Conservation (phyloP, 805 yeast genomes). For the Zygosaccharomyces pseudorouxii region DNA sequence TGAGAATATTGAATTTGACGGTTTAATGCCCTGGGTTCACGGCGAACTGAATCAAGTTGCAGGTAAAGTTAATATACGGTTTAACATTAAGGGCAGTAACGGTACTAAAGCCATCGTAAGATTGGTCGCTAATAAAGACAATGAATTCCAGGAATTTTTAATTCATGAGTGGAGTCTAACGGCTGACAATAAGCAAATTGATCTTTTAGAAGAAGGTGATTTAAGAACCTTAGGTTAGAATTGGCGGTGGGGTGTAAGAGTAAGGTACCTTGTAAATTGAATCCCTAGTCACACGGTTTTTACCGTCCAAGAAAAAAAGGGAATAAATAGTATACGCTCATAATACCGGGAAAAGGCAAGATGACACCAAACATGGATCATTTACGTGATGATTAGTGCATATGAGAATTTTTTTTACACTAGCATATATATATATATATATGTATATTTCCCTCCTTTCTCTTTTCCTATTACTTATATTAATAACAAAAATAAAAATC, state of each 20-base stretch:
- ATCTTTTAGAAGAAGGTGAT: constrained; percentile 47
- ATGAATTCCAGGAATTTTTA: constrained; percentile 51
- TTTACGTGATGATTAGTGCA: background rate
- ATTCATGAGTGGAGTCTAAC: constrained; percentile 61
- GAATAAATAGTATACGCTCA: background rate
- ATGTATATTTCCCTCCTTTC: too few species aligned
- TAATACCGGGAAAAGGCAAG: background rate
- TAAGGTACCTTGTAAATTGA: constrained; percentile 10
- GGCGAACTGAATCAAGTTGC: constrained; percentile 81
- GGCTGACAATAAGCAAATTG: constrained; percentile 43
- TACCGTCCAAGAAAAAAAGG: background rate
- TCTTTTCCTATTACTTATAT: too few species aligned
- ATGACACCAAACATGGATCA: background rate
- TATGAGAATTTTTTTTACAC: background rate
- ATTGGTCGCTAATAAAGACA: constrained; percentile 67
- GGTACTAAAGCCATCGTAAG: constrained; percentile 48
- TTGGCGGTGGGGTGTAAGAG: background rate
- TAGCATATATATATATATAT: too few species aligned
- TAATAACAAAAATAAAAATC: background rate
- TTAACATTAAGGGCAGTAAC: constrained; percentile 64
- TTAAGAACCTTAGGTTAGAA: constrained; percentile 21
- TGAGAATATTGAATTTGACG: constrained; percentile 64
- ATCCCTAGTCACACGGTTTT: constrained; percentile 1
- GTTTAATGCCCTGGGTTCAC: constrained; percentile 75
- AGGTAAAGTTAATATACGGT: constrained; percentile 72